Evolutionary conservation across 2,329 filamentous ascomycete genomes (phyloP).

Genomic region (Alternaria alternata): DNA sequence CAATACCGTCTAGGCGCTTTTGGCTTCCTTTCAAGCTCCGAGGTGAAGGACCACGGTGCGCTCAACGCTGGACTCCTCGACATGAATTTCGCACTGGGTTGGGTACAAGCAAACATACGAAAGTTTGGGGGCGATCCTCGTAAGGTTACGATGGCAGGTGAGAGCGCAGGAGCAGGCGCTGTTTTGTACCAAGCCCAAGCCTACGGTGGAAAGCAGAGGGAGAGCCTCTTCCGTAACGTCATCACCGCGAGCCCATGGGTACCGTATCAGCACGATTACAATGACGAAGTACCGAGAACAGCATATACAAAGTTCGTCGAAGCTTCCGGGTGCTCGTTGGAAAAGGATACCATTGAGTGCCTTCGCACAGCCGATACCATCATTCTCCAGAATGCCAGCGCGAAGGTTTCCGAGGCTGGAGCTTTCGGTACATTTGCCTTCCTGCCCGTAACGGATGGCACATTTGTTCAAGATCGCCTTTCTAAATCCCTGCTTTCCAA

Average conservation of each 20-base stretch:
- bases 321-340: conserved; percentile 38
- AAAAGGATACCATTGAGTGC: conserved; percentile 37
- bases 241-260: conserved; percentile 47
- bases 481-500: conserved; percentile 37
- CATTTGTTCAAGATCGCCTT: conserved; percentile 49
- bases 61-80: conserved; percentile 72
- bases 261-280: conserved; percentile 42
- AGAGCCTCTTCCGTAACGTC: conserved; percentile 44
- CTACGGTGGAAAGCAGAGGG: conserved; percentile 48
- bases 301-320: conserved; percentile 40
- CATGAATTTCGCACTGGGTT: conserved; percentile 66
- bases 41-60: conserved; percentile 63
- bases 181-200: conserved; percentile 56
- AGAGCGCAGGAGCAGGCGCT: conserved; percentile 68
- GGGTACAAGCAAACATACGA: conserved; percentile 68
- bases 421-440: conserved; percentile 54
- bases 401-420: conserved; percentile 42
- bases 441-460: conserved; percentile 52
- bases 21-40: conserved; percentile 68
- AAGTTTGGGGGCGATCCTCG: conserved; percentile 62
- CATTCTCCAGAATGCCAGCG: conserved; percentile 40
- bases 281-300: conserved; percentile 41
- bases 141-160: conserved; percentile 68
- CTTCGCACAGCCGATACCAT: conserved; percentile 35
- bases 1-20: conserved; percentile 70